Base-by-base conservation (phyloP, 345 rosid species). In the Lagerstroemia speciosa region DNA sequence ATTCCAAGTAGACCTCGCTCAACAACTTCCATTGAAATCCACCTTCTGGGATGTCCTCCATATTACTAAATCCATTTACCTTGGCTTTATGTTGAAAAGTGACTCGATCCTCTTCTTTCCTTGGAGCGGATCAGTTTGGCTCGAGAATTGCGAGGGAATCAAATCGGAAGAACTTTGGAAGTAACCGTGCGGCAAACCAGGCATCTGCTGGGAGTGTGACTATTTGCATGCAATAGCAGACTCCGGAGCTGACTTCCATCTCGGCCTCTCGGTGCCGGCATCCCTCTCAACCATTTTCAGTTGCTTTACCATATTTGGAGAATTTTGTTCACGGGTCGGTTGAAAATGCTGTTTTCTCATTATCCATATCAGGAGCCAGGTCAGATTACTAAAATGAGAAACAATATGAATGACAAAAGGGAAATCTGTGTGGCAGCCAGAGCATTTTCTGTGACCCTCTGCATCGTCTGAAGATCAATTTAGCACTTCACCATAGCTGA, bases 141-240 rank as follows among this genome's bases (percentile, higher is more conserved):
- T 91, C 97, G 1, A 86, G 97, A 79, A 93, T 89, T 26, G 94
- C 94, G 2, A 84, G 97, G 82, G 96, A 91, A 78, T 93, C 97
- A 20, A 93, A 91, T 72, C 69, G 91, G 50, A 87, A 85, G 84
- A 91, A 86, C 64, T 91, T 93, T 64, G 96, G 97, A 74, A 93
- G 98, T 63, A 93, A 86, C 67, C 96, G 96, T 1, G 97, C 97
- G 0, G 98, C 98, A 19, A 93, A 93, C 80, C 92, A 85, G 76
- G 98, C 96, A 34, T 89, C 97, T 58, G 97, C 97, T 0, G 98
- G 97, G 64, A 87, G 96, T 48, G 82, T 72, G 66, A 80, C 80
- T 6, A 76, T 88, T 65, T 41, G 69, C 8, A 33, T 75, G 33
- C 84, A 19, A 12, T 62, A 62, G 37, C 9, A 27, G 37, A 27